phyloP scores from a whole-genome alignment of 2,329 filamentous ascomycete species.

The Trichoderma arundinaceum region DNA sequence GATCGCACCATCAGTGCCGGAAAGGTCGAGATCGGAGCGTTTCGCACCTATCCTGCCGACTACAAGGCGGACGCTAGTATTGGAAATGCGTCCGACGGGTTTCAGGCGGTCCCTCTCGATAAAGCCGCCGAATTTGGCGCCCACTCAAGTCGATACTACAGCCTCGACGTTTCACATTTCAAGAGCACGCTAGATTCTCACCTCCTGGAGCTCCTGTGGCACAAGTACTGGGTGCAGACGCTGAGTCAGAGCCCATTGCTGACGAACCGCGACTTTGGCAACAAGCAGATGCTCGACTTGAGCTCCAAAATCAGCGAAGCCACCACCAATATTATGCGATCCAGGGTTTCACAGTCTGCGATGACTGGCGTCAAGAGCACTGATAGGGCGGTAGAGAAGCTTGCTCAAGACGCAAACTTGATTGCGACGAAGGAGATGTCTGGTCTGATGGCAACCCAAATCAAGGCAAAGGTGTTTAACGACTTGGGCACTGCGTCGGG shows the following conservation, averaged over 20 bases:
- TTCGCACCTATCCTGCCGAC: slow-evolving; percentile 83
- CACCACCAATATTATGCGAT: slow-evolving; percentile 44
- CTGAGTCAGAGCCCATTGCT: slow-evolving; percentile 88
- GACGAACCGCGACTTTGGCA: slow-evolving; percentile 90
- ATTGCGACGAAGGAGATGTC: slow-evolving; percentile 67
- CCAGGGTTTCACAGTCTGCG: slow-evolving; percentile 38
- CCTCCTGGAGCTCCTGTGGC: slow-evolving; percentile 89
- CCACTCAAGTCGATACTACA: slow-evolving; percentile 88
- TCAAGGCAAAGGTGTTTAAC: slow-evolving; percentile 69
- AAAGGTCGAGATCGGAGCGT: slow-evolving; percentile 96
- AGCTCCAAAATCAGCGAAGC: slow-evolving; percentile 79
- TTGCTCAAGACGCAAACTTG: slow-evolving; percentile 65
- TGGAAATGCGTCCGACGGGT: slow-evolving; percentile 56
- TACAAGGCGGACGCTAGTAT: slow-evolving; percentile 59
- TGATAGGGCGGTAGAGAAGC: slow-evolving; percentile 62
- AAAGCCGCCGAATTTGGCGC: slow-evolving; percentile 97
- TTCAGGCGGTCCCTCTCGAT: slow-evolving; percentile 81
- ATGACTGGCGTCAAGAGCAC: slow-evolving; percentile 39
- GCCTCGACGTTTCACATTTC: slow-evolving; percentile 89
- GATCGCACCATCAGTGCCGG: slow-evolving; percentile 93
- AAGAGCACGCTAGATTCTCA: slow-evolving; percentile 90
- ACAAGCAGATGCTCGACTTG: slow-evolving; percentile 89
- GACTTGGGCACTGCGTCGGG: slow-evolving; percentile 40
- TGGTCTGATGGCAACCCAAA: slow-evolving; percentile 65
- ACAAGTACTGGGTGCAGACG: slow-evolving; percentile 99